phyloP scores from a whole-genome alignment of 768 basidiomycete genomes.

The Boletus eberwhitei region DNA sequence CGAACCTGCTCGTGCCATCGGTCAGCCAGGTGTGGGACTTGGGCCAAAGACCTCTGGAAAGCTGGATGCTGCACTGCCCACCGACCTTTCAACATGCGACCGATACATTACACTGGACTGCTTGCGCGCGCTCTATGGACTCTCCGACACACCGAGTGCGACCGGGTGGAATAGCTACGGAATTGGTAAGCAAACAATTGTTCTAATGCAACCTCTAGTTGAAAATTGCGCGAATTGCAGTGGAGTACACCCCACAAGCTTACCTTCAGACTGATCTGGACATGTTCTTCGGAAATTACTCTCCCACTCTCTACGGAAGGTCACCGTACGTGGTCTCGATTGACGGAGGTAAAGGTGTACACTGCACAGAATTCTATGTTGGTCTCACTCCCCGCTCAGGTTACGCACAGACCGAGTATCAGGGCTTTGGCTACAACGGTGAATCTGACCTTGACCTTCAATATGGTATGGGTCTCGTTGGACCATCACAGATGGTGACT shows the following conservation, averaged over 20 bases:
- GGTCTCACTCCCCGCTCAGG: slow-evolving; percentile 14
- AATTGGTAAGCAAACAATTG: slow-evolving; percentile 19
- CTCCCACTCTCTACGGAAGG: slow-evolving; percentile 19
- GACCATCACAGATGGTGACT: slow-evolving; percentile 23
- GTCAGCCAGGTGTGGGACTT: slow-evolving; percentile 11
- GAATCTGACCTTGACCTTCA: slow-evolving; percentile 34
- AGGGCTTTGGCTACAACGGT: slow-evolving; percentile 24
- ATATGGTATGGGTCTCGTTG: slow-evolving; percentile 29
- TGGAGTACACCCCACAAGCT: slow-evolving; percentile 33
- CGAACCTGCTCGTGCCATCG: slow-evolving; percentile 12
- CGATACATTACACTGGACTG: slow-evolving; percentile 30
- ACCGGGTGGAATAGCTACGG: slow-evolving; percentile 26
- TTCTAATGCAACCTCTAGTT: background rate
- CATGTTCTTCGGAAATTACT: slow-evolving; percentile 30
- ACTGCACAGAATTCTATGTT: background rate
- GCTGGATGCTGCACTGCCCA: slow-evolving; percentile 1
- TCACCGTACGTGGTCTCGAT: slow-evolving; percentile 30
- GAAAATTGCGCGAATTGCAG: slow-evolving; percentile 4
- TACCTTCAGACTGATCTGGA: slow-evolving; percentile 30
- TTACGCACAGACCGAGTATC: slow-evolving; percentile 26
- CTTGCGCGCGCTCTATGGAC: slow-evolving; percentile 28
- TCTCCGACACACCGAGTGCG: slow-evolving; percentile 15
- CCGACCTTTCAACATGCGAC: slow-evolving; percentile 22
- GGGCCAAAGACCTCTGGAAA: slow-evolving; percentile 24
- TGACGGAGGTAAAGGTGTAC: slow-evolving; percentile 26